Evolutionary conservation across 495 filamentous ascomycete genomes (phyloP), one percentile per base, ranked within the genome.

Genomic region (Xylaria intraflava): DNA sequence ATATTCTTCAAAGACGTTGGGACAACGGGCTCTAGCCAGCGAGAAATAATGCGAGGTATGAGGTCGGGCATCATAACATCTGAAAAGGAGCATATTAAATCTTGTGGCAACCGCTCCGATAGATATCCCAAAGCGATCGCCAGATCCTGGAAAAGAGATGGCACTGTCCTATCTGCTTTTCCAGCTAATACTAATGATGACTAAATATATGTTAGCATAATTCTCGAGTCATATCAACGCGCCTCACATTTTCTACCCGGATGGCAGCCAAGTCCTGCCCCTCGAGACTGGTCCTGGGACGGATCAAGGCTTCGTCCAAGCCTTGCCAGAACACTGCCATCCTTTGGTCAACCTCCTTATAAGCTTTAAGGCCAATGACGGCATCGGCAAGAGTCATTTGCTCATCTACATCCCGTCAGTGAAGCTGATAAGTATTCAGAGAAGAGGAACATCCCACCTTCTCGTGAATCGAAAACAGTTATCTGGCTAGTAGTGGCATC

Each of bases 21-120:
- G 16, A 98, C 83, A 0, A 82, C 77, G 24, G 83, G 79, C 19
- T 87, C 81, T 16, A 98, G 76, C 83, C 89, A 94, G 3, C 72
- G 73, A 8, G 78, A 74, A 43, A 88, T 86, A 3, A 94, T 74
- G 10, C 79, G 82, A 0, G 79, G 74, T 6, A 83, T 76, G 14
- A 95, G 65, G 52, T 69, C 72, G 0, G 86, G 83, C 58, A 94
- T 79, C 49, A 95, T 77, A 5, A 75, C 74, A 9, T 78, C 72
- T 0, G 87, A 86, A 9, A 96, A 68, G 0, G 80, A 75, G 19
- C 73, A 65, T 16, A 79, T 65, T 3, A 95, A 73, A 10, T 82
- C 74, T 16, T 69, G 46, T 3, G 93, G 91, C 12, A 96, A 70
- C 38, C 73, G 72, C 19, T 78, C 70, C 39, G 77, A 75, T 2